Evolutionary conservation across 2,329 filamentous ascomycete genomes (phyloP).

Genomic region (Cercospora brassicicola): DNA sequence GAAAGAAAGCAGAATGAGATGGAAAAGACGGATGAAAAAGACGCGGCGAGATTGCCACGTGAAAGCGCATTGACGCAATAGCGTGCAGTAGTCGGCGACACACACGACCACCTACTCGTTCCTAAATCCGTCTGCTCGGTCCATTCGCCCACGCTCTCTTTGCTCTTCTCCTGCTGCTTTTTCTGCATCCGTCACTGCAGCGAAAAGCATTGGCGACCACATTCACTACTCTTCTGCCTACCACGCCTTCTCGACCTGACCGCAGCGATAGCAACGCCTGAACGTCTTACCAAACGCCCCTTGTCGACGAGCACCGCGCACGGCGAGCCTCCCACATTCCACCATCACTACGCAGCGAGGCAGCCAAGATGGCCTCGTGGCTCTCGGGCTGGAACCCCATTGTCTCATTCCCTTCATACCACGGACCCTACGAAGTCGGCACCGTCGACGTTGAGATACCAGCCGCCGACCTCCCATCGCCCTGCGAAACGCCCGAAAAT

Average conservation of each 20-base stretch:
- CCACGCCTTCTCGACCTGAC: not conserved
- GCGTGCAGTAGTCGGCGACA: not conserved
- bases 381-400: conserved; percentile 61
- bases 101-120: conserved; percentile 10
- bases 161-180: not conserved
- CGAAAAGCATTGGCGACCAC: not conserved
- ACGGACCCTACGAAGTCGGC: conserved; percentile 75
- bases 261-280: not conserved
- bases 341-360: not conserved
- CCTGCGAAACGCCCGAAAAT: conserved; percentile 56
- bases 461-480: conserved; percentile 56
- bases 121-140: not conserved
- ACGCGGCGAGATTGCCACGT: not conserved
- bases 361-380: conserved; percentile 28
- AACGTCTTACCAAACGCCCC: not conserved
- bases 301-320: not conserved
- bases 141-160: not conserved
- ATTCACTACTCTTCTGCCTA: not conserved
- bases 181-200: not conserved
- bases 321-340: not conserved
- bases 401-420: conserved; percentile 71
- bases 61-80: not conserved
- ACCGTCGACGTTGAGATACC: conserved; percentile 80
- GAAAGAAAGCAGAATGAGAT: not conserved
- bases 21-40: not conserved